Evolutionary conservation across 1,139 yeast species (phyloP).

Genomic region (Yamadazyma oceani): DNA sequence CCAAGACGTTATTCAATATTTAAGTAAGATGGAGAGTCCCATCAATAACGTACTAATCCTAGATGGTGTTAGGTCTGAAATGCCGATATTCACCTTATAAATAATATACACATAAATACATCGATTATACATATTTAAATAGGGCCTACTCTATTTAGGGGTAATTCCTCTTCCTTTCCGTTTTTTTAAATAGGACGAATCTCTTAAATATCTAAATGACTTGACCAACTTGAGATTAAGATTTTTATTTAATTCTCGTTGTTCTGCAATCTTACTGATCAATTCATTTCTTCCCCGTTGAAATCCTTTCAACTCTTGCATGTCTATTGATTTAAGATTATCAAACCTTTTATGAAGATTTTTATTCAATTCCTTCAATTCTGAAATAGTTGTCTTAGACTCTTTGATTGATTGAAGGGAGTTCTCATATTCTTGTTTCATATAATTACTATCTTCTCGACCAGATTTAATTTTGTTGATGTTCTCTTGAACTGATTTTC

Average conservation of each 20-base stretch:
- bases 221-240: conserved; percentile 33
- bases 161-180: conserved; percentile 44
- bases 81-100: conserved; percentile 68
- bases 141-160: conserved; percentile 25
- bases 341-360: conserved; percentile 23
- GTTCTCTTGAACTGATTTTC: conserved; percentile 38
- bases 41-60: conserved; percentile 76
- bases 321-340: conserved; percentile 29
- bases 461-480: conserved; percentile 36
- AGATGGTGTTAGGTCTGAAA: conserved; percentile 68
- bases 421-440: conserved; percentile 61
- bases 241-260: conserved; percentile 23
- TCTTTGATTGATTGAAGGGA: conserved; percentile 58
- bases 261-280: conserved; percentile 24
- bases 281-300: conserved; percentile 23
- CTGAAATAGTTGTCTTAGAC: conserved; percentile 42
- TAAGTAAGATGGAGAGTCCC: conserved; percentile 78
- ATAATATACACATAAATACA: background rate
- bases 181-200: conserved; percentile 45
- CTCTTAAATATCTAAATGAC: conserved; percentile 37
- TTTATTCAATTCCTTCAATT: conserved; percentile 24
- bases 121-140: background rate
- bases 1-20: conserved; percentile 84
- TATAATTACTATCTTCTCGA: conserved; percentile 61
- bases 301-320: conserved; percentile 23